phyloP scores from a whole-genome alignment of 2,329 filamentous ascomycete genomes.

The Fusarium redolens region DNA sequence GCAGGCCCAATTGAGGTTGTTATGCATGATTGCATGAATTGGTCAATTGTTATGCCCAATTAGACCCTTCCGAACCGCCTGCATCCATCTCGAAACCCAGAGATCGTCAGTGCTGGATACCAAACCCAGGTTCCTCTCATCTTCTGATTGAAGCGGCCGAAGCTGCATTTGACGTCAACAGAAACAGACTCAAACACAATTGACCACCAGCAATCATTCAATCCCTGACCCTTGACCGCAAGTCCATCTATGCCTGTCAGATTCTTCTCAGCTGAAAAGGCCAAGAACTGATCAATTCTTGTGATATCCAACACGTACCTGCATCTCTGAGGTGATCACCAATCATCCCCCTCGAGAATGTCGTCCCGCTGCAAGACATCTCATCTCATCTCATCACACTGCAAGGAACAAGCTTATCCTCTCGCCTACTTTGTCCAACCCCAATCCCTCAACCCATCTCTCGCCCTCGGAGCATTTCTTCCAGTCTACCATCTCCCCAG shows the following conservation, averaged over 20 bases:
- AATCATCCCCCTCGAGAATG: neutral
- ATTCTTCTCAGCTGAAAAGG: neutral
- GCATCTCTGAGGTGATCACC: neutral
- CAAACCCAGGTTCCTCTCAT: neutral
- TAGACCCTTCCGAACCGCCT: neutral
- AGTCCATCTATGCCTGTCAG: too few species aligned
- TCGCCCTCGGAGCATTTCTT: neutral
- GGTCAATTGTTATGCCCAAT: neutral
- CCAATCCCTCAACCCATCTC: neutral
- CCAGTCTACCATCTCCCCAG: neutral
- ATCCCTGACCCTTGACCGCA: too few species aligned
- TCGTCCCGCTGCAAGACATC: neutral
- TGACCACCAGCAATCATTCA: too few species aligned
- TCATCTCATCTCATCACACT: neutral
- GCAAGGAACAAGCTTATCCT: conserved; percentile 4
- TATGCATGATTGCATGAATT: neutral
- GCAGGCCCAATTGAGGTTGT: neutral
- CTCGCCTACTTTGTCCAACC: neutral
- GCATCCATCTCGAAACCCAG: rapidly evolving
- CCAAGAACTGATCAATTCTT: neutral
- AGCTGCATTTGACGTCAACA: rapidly evolving
- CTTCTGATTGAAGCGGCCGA: neutral
- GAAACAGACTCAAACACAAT: neutral
- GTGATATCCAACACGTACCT: neutral
- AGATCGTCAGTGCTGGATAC: neutral